A percentile compares a stretch with the other conserved stretches of the same genome.
Evolutionary conservation across 176 grass and related monocot species (phyloP).

Genomic region (Avena atlantica): DNA sequence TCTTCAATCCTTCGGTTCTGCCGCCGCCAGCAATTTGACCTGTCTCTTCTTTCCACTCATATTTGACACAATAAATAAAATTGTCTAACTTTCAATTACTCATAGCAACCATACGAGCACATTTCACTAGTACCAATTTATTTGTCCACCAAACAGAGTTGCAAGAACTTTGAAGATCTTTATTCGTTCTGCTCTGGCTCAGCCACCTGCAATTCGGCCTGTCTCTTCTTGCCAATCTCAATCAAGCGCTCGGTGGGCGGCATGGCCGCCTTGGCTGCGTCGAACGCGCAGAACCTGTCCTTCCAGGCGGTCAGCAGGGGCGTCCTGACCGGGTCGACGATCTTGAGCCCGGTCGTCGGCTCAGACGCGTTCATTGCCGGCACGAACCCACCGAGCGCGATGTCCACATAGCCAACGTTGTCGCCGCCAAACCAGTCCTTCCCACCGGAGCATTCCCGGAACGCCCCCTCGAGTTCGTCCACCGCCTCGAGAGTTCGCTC

Average conservation of each 20-base stretch:
- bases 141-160: too few relatives aligned
- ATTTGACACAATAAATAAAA: too few relatives aligned
- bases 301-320: constrained; percentile 57
- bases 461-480: constrained; percentile 48
- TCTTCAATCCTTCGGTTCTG: too few relatives aligned
- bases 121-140: too few relatives aligned
- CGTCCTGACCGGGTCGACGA: constrained; percentile 44
- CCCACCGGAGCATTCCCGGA: background rate
- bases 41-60: too few relatives aligned
- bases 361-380: constrained; percentile 45
- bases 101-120: too few relatives aligned
- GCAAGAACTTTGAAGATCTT: background rate
- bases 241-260: constrained; percentile 30
- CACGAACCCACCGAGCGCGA: constrained; percentile 50
- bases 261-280: constrained; percentile 46
- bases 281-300: constrained; percentile 42
- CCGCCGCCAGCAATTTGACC: too few relatives aligned
- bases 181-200: background rate
- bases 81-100: too few relatives aligned
- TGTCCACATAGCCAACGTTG: constrained; percentile 53
- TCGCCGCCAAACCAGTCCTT: constrained; percentile 60
- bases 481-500: constrained; percentile 10
- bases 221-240: constrained; percentile 39
- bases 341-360: constrained; percentile 23
- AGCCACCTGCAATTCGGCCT: background rate